A percentile compares a stretch with the other conserved stretches of the same genome.
phyloP scores from a whole-genome alignment of 371 early-diverging fungal species.

The Rhizopus microsporus region DNA sequence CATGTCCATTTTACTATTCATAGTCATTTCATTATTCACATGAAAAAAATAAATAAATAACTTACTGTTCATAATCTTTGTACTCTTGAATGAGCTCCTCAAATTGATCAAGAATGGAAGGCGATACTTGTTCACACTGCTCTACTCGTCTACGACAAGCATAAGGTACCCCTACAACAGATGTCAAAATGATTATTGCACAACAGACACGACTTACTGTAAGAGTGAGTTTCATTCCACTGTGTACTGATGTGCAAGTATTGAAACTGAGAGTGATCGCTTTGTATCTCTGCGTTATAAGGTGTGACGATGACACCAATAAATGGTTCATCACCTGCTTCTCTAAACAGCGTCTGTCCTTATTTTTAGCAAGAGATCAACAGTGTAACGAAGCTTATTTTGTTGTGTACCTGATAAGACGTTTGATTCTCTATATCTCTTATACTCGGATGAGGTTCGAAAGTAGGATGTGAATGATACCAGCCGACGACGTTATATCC shows the following conservation, averaged over 20 bases:
- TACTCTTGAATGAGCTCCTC: conserved; percentile 51
- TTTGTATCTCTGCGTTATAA: conserved; percentile 56
- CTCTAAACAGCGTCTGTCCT: conserved; percentile 60
- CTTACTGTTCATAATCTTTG: conserved; percentile 60
- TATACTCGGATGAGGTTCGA: conserved; percentile 80
- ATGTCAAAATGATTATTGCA: background rate
- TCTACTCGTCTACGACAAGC: conserved; percentile 49
- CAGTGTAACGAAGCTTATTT: background rate
- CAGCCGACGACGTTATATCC: conserved; percentile 86
- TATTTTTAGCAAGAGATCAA: too few relatives aligned
- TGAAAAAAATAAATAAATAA: conserved; percentile 18
- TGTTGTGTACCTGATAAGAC: conserved; percentile 62
- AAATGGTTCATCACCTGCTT: conserved; percentile 78
- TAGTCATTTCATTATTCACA: background rate
- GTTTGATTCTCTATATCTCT: conserved; percentile 85
- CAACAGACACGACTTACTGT: conserved; percentile 36
- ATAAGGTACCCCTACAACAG: conserved; percentile 47
- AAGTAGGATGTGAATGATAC: conserved; percentile 91
- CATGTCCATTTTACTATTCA: conserved; percentile 42
- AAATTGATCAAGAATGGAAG: conserved; percentile 49
- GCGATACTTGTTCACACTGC: conserved; percentile 45
- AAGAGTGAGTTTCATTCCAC: conserved; percentile 47
- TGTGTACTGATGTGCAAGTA: conserved; percentile 55
- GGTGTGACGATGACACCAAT: conserved; percentile 82
- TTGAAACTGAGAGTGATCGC: conserved; percentile 60